phyloP scores from a whole-genome alignment of 805 yeast genomes.

The Candida maris region DNA sequence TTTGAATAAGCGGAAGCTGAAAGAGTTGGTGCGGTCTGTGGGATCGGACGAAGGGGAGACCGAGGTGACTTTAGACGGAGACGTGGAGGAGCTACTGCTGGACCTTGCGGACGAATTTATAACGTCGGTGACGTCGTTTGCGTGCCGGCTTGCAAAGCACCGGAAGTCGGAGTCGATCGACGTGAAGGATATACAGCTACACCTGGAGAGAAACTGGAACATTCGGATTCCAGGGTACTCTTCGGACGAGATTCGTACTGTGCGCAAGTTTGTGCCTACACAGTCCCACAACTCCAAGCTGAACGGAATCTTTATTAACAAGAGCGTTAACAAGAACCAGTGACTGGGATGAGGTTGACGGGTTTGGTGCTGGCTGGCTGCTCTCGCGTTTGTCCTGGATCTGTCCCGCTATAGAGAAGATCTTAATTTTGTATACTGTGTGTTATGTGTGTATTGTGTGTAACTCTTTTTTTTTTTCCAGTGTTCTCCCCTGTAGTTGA shows the following conservation, averaged over 20 bases:
- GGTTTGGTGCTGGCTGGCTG: no score
- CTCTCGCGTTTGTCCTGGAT: no score
- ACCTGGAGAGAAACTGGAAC: constrained; percentile 91
- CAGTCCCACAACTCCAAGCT: constrained; percentile 60
- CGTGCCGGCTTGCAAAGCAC: constrained; percentile 93
- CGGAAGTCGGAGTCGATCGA: constrained; percentile 85
- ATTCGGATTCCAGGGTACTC: constrained; percentile 91
- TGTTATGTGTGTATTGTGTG: no score
- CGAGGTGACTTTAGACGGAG: constrained; percentile 88
- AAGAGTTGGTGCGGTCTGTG: constrained; percentile 79
- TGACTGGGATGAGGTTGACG: no score
- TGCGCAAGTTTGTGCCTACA: constrained; percentile 69
- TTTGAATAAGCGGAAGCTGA: constrained; percentile 80
- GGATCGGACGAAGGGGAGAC: constrained; percentile 90
- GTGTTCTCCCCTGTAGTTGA: no score
- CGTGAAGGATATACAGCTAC: constrained; percentile 85
- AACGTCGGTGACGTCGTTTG: constrained; percentile 83
- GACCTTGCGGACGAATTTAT: constrained; percentile 97
- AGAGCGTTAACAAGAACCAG: constrained; percentile 51
- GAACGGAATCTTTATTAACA: constrained; percentile 63
- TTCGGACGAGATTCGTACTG: constrained; percentile 81
- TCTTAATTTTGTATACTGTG: no score
- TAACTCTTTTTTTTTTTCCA: no score
- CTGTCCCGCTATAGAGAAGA: no score
- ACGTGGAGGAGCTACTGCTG: constrained; percentile 84